These are phyloP conservation scores for Kalaharituber pfeilii DNA, from an alignment of 2,329 filamentous ascomycete genomes.

Conservation along the genomic window DNA sequence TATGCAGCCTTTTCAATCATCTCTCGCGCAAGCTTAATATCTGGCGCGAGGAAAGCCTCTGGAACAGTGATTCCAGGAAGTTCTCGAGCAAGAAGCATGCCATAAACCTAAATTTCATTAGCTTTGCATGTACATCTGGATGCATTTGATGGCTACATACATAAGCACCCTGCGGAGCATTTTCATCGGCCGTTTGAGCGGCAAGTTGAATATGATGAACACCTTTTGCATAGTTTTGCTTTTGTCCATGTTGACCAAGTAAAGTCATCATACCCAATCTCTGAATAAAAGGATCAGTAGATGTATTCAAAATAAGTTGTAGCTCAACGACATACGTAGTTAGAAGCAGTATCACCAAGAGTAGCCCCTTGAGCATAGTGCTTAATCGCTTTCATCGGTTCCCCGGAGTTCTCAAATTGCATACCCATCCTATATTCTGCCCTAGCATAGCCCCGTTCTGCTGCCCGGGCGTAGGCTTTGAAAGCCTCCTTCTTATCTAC, in stretches of 20 bases:
- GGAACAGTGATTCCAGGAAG: conserved; percentile 80
- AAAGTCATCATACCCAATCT: conserved; percentile 95
- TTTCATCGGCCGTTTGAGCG: conserved; percentile 79
- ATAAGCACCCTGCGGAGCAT: conserved; percentile 90
- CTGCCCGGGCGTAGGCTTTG: conserved; percentile 65
- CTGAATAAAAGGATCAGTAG: conserved; percentile 30
- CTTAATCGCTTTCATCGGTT: conserved; percentile 73
- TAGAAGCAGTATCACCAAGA: conserved; percentile 71
- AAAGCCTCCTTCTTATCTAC: conserved; percentile 93
- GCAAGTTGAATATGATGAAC: conserved; percentile 69
- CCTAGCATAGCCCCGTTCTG: conserved; percentile 66
- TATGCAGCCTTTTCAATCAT: conserved; percentile 96
- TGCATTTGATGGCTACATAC: conserved; percentile 26
- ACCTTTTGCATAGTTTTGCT: conserved; percentile 59
- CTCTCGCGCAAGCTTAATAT: conserved; percentile 56
- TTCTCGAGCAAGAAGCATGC: conserved; percentile 82
- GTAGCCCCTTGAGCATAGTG: conserved; percentile 75
- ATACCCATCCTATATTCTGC: conserved; percentile 96
- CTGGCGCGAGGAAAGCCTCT: conserved; percentile 48
- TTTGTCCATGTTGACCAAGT: conserved; percentile 79
- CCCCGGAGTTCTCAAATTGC: conserved; percentile 91
- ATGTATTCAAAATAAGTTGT: background rate
- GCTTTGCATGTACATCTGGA: background rate
- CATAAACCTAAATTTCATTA: conserved; percentile 44
- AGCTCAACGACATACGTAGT: conserved; percentile 35